A percentile compares a stretch with the other conserved stretches of the same genome.
Evolutionary conservation across 1,284 basidiomycete genomes (phyloP).

Genomic region (Kwoniella shivajii): DNA sequence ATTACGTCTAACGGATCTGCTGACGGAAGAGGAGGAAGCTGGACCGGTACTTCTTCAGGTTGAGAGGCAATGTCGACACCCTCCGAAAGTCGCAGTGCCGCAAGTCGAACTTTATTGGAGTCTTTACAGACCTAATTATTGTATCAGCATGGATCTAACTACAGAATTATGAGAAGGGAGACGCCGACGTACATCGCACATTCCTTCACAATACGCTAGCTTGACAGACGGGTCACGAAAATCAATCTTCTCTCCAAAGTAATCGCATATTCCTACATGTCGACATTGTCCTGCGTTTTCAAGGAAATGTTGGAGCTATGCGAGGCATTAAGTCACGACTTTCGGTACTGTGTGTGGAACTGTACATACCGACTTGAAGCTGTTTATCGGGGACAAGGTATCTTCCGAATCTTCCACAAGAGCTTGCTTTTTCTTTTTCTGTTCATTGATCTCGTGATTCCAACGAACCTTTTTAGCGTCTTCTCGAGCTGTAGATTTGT

Average conservation of each 20-base stretch:
- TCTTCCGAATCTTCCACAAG: slow-evolving; percentile 23
- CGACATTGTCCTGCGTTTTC: slow-evolving; percentile 68
- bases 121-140: slow-evolving; percentile 37
- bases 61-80: slow-evolving; percentile 35
- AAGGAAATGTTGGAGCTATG: slow-evolving; percentile 59
- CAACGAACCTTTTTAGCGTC: slow-evolving; percentile 64
- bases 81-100: slow-evolving; percentile 30
- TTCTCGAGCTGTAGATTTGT: slow-evolving; percentile 64
- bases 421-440: slow-evolving; percentile 19
- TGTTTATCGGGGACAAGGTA: slow-evolving; percentile 54
- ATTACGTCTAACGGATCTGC: slow-evolving; percentile 10
- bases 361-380: slow-evolving; percentile 63
- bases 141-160: background rate
- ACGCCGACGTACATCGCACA: slow-evolving; percentile 81
- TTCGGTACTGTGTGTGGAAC: too few relatives aligned
- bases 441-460: slow-evolving; percentile 58
- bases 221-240: slow-evolving; percentile 57
- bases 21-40: slow-evolving; percentile 1
- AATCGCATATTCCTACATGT: slow-evolving; percentile 76
- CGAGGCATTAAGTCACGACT: background rate
- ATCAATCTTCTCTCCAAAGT: slow-evolving; percentile 77
- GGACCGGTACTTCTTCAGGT: slow-evolving; percentile 8
- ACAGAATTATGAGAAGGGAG: too few relatives aligned
- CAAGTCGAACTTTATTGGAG: slow-evolving; percentile 22
- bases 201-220: slow-evolving; percentile 67